Percentiles rank a stretch among this genome's conserved stretches.
phyloP scores from a whole-genome alignment of 2,329 filamentous ascomycete genomes.

The Fusarium sp. region DNA sequence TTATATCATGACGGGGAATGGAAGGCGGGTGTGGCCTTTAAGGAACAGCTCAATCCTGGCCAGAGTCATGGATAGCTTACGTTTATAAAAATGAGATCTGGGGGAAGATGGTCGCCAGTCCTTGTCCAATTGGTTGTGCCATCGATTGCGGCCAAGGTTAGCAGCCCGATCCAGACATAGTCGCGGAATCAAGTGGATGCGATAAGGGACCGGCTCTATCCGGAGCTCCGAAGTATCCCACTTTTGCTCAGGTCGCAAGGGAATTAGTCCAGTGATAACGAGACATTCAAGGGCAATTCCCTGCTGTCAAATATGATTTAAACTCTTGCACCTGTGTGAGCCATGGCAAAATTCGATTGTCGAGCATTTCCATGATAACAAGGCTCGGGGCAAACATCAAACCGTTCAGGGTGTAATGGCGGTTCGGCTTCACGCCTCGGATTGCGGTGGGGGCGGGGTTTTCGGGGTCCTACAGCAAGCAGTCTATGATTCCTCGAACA shows the following conservation, averaged over 20 bases:
- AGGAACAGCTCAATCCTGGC: conserved; percentile 28
- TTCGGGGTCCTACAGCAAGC: background rate
- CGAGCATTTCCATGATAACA: conserved; percentile 10
- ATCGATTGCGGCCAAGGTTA: conserved; percentile 45
- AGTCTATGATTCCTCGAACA: conserved; percentile 44
- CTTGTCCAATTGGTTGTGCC: conserved; percentile 45
- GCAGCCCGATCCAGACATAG: conserved; percentile 49
- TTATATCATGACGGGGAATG: conserved; percentile 7
- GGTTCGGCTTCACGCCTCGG: conserved; percentile 22
- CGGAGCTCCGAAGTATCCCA: conserved; percentile 39
- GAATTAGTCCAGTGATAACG: conserved; percentile 1
- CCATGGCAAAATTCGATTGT: conserved; percentile 14
- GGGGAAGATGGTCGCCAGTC: conserved; percentile 34
- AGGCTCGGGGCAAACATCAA: conserved; percentile 2
- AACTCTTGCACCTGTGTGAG: background rate
- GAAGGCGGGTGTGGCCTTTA: conserved; percentile 34
- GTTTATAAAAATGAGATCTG: conserved; percentile 47
- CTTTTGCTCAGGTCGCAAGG: conserved; percentile 11
- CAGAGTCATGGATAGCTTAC: conserved; percentile 45
- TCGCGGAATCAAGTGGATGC: conserved; percentile 46
- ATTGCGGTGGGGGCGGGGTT: conserved; percentile 38
- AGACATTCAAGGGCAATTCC: background rate
- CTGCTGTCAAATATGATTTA: conserved; percentile 4
- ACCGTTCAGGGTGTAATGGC: conserved; percentile 25
- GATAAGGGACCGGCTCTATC: conserved; percentile 41